Evolutionary conservation across 495 filamentous ascomycete species (phyloP).

Genomic region (Melanomma pulvis-pyrius): DNA sequence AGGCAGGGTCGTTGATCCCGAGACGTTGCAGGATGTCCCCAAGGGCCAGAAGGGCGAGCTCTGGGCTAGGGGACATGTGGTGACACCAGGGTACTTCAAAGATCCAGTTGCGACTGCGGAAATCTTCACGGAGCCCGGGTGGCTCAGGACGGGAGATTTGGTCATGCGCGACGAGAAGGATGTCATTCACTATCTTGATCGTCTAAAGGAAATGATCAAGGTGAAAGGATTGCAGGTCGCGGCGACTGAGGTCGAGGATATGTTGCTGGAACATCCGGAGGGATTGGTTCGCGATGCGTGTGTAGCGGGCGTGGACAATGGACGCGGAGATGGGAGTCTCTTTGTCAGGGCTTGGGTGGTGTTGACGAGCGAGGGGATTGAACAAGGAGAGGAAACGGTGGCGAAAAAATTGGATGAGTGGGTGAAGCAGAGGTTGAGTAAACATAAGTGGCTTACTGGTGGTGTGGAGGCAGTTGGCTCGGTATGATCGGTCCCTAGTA

Average conservation of each 20-base stretch:
- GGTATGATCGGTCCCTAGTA: not conserved
- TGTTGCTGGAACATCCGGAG: slow-evolving; percentile 24
- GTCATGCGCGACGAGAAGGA: slow-evolving; percentile 28
- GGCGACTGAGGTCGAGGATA: slow-evolving; percentile 29
- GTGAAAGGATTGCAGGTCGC: slow-evolving; percentile 33
- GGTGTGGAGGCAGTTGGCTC: slow-evolving; percentile 25
- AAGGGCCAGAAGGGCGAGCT: slow-evolving; percentile 22
- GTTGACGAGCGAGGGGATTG: slow-evolving; percentile 14
- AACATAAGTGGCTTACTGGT: slow-evolving; percentile 30
- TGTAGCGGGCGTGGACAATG: slow-evolving; percentile 26
- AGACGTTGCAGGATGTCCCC: slow-evolving; percentile 18
- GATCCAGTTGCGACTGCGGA: slow-evolving; percentile 25
- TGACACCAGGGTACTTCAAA: slow-evolving; percentile 27
- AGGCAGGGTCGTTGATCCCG: slow-evolving; percentile 16
- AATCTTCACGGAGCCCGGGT: slow-evolving; percentile 24
- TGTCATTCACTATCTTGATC: slow-evolving; percentile 26
- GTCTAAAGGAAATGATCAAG: slow-evolving; percentile 35
- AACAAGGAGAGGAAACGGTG: slow-evolving; percentile 12
- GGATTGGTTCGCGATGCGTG: slow-evolving; percentile 18
- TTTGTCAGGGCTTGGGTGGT: slow-evolving; percentile 31
- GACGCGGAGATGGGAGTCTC: slow-evolving; percentile 27
- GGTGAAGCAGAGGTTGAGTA: slow-evolving; percentile 17
- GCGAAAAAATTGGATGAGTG: slow-evolving; percentile 24
- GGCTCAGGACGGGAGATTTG: slow-evolving; percentile 27
- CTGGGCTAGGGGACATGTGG: slow-evolving; percentile 17